A percentile compares a stretch with the other conserved stretches of the same genome.
Evolutionary conservation across 768 basidiomycete genomes (phyloP).

Genomic region (Fibroporia radiculosa): DNA sequence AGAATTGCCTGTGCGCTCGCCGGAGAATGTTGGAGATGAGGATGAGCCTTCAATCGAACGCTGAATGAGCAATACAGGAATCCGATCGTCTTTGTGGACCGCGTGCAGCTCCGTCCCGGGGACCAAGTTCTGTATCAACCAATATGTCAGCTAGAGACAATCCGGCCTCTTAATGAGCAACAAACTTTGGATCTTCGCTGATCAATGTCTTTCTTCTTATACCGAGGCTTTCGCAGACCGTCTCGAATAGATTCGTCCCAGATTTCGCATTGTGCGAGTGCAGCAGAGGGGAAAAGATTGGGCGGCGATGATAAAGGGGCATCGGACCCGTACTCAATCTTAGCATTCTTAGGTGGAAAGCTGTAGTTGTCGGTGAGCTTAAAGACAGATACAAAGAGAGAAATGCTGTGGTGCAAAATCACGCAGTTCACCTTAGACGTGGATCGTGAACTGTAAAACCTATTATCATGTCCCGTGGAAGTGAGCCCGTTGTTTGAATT

Average conservation of each 20-base stretch:
- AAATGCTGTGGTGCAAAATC: neutral
- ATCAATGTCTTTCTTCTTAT: conserved; percentile 81
- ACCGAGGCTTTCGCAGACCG: conserved; percentile 51
- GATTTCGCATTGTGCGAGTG: conserved; percentile 58
- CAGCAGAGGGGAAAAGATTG: conserved; percentile 44
- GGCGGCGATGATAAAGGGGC: conserved; percentile 22
- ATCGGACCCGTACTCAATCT: conserved; percentile 25
- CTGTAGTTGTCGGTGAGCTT: conserved; percentile 31
- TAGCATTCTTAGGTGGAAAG: conserved; percentile 78
- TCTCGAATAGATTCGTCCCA: conserved; percentile 61
- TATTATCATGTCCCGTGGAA: conserved; percentile 70
- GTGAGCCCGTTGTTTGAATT: conserved; percentile 54
- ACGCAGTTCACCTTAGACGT: conserved; percentile 71
- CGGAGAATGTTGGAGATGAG: conserved; percentile 4
- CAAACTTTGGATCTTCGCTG: conserved; percentile 66
- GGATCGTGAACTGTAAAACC: conserved; percentile 84
- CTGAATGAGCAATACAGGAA: conserved; percentile 81
- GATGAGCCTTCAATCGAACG: conserved; percentile 47
- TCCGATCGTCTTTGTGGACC: conserved; percentile 67
- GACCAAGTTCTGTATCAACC: conserved; percentile 46
- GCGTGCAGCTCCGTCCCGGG: conserved; percentile 72
- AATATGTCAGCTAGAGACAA: neutral
- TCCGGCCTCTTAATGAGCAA: neutral
- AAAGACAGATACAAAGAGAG: neutral
- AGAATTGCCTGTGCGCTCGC: conserved; percentile 7